Conservation (phyloP, 2,329 filamentous ascomycete species). For the Ilyonectria robusta region DNA sequence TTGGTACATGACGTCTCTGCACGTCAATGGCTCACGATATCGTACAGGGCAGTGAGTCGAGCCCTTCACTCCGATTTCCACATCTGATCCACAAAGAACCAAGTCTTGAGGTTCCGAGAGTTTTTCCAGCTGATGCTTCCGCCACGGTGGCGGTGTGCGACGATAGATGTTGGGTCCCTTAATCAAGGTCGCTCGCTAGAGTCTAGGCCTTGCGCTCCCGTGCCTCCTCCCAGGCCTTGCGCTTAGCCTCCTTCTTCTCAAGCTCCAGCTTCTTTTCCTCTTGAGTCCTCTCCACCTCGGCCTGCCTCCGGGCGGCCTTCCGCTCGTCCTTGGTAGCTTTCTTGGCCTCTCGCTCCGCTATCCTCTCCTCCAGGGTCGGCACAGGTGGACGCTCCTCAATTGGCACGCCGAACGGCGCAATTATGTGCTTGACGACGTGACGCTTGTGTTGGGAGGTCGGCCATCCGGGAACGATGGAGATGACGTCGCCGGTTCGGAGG, state of each 20-base stretch:
- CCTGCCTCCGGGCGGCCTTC: constrained; percentile 54
- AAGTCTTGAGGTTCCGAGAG: neutral
- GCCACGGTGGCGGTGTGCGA: neutral
- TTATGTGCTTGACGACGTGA: constrained; percentile 82
- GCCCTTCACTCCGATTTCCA: constrained; percentile 13
- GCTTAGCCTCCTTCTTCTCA: constrained; percentile 44
- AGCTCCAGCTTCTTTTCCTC: constrained; percentile 47
- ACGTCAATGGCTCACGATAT: constrained; percentile 30
- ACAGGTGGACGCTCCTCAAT: constrained; percentile 76
- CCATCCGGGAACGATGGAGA: constrained; percentile 78
- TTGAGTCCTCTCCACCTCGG: constrained; percentile 41
- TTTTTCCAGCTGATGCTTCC: neutral
- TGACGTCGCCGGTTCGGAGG: constrained; percentile 80
- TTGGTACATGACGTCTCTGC: constrained; percentile 30
- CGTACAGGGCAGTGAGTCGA: constrained; percentile 36
- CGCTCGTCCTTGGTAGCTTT: constrained; percentile 71
- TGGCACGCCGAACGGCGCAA: constrained; percentile 76
- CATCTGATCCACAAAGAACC: neutral
- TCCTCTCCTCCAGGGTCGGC: constrained; percentile 74
- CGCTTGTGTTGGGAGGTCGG: constrained; percentile 76
- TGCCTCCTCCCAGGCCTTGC: constrained; percentile 41
- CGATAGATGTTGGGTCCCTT: neutral
- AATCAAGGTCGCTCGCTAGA: constrained; percentile 33
- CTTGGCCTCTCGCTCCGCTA: constrained; percentile 67
- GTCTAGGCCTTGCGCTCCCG: constrained; percentile 38